Percentiles rank a stretch among this genome's conserved stretches.
phyloP scores from a whole-genome alignment of 768 basidiomycete species.

The Arthromyces matolae region DNA sequence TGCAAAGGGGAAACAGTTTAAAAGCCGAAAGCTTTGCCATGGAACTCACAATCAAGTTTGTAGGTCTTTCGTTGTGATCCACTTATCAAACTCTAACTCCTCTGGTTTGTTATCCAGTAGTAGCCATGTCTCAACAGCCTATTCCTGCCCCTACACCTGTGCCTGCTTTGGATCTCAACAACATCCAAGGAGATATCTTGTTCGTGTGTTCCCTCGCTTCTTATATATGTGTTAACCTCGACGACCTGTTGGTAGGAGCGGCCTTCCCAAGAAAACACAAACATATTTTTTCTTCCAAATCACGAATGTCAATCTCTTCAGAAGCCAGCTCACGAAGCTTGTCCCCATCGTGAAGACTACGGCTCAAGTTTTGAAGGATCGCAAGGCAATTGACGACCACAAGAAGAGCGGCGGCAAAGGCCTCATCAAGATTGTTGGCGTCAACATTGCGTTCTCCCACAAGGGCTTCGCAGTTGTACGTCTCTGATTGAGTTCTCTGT shows the following conservation, averaged over 20 bases:
- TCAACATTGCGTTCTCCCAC: constrained; percentile 55
- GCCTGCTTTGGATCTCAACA: constrained; percentile 31
- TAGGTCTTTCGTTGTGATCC: too few relatives aligned
- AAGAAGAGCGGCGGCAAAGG: constrained; percentile 32
- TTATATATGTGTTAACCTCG: neutral
- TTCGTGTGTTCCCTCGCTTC: constrained; percentile 17
- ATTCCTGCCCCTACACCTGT: constrained; percentile 8
- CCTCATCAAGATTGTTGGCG: constrained; percentile 37
- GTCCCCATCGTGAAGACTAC: constrained; percentile 45
- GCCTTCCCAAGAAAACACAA: constrained; percentile 53
- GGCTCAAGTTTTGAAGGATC: constrained; percentile 38
- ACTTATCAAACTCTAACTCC: too few relatives aligned
- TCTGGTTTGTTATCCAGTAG: neutral
- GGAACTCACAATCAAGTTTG: too few relatives aligned
- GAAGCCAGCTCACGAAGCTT: constrained; percentile 36
- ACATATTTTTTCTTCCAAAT: constrained; percentile 52
- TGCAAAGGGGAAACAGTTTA: too few relatives aligned
- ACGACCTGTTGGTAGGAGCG: constrained; percentile 32
- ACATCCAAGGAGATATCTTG: constrained; percentile 50
- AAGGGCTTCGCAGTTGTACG: constrained; percentile 39
- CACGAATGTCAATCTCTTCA: constrained; percentile 39
- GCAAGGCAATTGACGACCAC: constrained; percentile 35
- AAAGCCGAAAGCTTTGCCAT: too few relatives aligned
- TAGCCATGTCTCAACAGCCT: constrained; percentile 18
- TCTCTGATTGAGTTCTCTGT: neutral